Conservation (phyloP, 1,139 yeast genomes). For the Yamadazyma sp. region DNA sequence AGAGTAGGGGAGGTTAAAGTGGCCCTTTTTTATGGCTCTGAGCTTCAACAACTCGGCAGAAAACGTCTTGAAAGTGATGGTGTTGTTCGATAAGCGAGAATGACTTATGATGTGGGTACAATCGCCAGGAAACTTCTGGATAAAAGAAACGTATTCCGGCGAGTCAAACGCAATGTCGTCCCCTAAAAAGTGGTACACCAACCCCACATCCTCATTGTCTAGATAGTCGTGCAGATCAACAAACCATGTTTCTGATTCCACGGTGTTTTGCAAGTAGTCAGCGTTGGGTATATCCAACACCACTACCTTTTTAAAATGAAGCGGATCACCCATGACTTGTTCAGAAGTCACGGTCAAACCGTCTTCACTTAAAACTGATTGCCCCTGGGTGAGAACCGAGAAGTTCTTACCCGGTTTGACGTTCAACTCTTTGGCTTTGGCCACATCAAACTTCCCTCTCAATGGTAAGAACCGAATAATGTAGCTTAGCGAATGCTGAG, state of each 20-base stretch:
- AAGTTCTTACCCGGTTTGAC: constrained; percentile 65
- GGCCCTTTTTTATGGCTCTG: constrained; percentile 51
- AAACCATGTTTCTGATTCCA: constrained; percentile 31
- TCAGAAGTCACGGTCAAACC: constrained; percentile 64
- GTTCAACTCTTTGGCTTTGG: constrained; percentile 66
- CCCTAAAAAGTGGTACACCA: constrained; percentile 79
- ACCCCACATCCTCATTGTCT: constrained; percentile 41
- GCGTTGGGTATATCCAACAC: constrained; percentile 72
- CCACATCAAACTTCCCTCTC: constrained; percentile 75
- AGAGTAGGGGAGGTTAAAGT: constrained; percentile 51
- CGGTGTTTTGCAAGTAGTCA: constrained; percentile 48
- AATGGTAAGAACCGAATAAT: constrained; percentile 63
- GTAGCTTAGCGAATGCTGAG: constrained; percentile 50
- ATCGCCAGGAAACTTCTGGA: constrained; percentile 48
- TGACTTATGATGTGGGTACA: constrained; percentile 73
- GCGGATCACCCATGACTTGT: constrained; percentile 69
- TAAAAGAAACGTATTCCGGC: constrained; percentile 41
- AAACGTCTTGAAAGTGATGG: constrained; percentile 57
- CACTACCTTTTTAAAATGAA: constrained; percentile 58
- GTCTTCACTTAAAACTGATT: constrained; percentile 53
- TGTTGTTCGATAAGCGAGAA: constrained; percentile 58
- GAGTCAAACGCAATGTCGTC: constrained; percentile 53
- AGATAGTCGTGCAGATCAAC: constrained; percentile 20
- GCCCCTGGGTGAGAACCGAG: constrained; percentile 60
- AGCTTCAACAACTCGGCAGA: constrained; percentile 56